These are phyloP conservation scores for Phanerodontia chrysosporium DNA, from an alignment of 768 basidiomycete species.

Conservation along the genomic window DNA sequence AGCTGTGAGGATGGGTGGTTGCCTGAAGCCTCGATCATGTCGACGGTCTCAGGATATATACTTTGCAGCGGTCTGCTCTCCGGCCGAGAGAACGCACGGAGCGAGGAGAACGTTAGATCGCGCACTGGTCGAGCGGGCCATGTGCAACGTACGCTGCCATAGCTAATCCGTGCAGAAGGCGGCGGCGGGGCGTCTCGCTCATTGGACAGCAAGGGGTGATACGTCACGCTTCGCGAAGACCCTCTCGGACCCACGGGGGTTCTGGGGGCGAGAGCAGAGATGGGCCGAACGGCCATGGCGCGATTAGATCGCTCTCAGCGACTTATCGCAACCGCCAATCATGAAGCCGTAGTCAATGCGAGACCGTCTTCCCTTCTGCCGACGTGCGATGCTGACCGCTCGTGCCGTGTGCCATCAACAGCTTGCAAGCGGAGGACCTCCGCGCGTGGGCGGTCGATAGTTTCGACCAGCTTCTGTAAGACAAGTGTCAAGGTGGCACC, in stretches of 20 bases:
- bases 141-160: not conserved
- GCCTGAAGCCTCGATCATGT: not conserved
- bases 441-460: too few relatives aligned
- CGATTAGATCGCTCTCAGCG: not conserved
- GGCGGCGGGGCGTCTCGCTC: not conserved
- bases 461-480: too few relatives aligned
- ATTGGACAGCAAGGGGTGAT: not conserved
- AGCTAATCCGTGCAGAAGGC: not conserved
- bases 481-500: too few relatives aligned
- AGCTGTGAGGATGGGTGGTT: not conserved
- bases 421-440: too few relatives aligned
- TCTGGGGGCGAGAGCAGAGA: not conserved
- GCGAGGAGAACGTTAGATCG: not conserved
- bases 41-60: not conserved
- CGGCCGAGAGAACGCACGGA: not conserved
- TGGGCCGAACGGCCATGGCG: not conserved
- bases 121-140: not conserved
- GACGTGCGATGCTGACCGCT: not conserved
- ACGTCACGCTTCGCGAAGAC: not conserved
- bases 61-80: not conserved
- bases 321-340: not conserved
- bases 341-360: not conserved
- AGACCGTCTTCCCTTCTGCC: not conserved
- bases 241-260: not conserved
- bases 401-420: too few relatives aligned